phyloP scores from a whole-genome alignment of 2,329 filamentous ascomycete species.

The Blastomyces percursus region DNA sequence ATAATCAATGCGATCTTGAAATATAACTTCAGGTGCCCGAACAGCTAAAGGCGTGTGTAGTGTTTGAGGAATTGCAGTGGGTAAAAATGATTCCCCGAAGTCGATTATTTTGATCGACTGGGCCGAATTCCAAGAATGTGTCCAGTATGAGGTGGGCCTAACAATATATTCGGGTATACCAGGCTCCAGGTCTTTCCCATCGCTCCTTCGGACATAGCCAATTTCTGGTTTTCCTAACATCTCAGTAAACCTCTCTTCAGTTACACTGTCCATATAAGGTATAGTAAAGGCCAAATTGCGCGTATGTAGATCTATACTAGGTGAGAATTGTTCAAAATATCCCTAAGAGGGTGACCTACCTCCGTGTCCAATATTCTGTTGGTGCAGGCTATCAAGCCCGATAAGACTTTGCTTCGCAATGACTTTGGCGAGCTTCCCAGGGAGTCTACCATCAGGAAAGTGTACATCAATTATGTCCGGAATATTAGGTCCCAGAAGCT shows the following conservation, averaged over 20 bases:
- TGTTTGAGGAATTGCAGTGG: constrained; percentile 15
- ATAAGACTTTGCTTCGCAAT: constrained; percentile 33
- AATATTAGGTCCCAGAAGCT: constrained; percentile 33
- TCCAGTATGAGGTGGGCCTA: constrained; percentile 12
- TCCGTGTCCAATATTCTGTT: constrained; percentile 32
- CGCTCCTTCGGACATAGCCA: constrained; percentile 16
- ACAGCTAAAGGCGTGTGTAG: constrained; percentile 28
- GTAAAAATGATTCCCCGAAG: constrained; percentile 30
- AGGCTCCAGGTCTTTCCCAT: constrained; percentile 16
- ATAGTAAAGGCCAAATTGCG: constrained; percentile 22
- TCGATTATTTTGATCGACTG: constrained; percentile 29
- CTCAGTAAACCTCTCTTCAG: constrained; percentile 16
- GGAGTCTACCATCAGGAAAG: constrained; percentile 28
- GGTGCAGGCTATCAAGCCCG: constrained; percentile 30
- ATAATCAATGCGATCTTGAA: constrained; percentile 26
- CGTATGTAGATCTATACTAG: constrained; percentile 21
- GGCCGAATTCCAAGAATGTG: constrained; percentile 10
- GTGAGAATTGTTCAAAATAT: constrained; percentile 11
- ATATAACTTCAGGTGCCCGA: constrained; percentile 31
- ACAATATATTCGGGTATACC: constrained; percentile 21
- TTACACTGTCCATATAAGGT: constrained; percentile 9
- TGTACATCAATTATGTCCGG: constrained; percentile 27
- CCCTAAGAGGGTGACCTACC: constrained; percentile 17
- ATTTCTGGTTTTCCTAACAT: constrained; percentile 21
- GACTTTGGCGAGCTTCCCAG: constrained; percentile 31